These are phyloP conservation scores for Tetradesmus obliquus DNA, from an alignment of 139 green algal genomes.

Conservation along the genomic window DNA sequence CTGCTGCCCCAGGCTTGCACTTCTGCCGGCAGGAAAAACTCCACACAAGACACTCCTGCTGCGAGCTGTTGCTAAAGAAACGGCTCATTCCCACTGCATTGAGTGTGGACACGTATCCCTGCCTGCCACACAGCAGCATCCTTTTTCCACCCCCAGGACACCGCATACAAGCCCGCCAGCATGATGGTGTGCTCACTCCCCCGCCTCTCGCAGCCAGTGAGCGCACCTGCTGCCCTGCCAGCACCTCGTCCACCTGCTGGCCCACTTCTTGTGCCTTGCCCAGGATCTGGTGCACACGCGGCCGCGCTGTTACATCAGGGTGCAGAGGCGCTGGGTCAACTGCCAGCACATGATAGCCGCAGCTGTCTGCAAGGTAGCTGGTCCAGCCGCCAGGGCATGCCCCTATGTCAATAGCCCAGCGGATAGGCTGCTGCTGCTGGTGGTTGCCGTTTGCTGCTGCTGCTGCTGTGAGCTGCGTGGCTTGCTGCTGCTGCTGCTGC, in stretches of 20 bases:
- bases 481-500: slow-evolving; percentile 2
- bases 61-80: too few species aligned
- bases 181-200: too few species aligned
- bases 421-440: slow-evolving; percentile 3
- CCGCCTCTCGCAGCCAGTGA: too few species aligned
- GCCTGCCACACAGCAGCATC: too few species aligned
- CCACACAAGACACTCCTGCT: too few species aligned
- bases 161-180: too few species aligned
- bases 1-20: neutral
- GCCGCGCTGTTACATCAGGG: slow-evolving; percentile 26
- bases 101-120: too few species aligned
- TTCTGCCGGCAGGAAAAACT: too few species aligned
- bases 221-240: neutral
- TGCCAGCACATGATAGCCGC: slow-evolving; percentile 19
- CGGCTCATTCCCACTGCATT: too few species aligned
- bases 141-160: too few species aligned
- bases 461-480: neutral
- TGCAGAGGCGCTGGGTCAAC: slow-evolving; percentile 46
- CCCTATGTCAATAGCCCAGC: slow-evolving; percentile 47
- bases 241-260: slow-evolving; percentile 3
- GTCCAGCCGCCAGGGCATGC: slow-evolving; percentile 36
- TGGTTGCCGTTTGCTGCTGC: slow-evolving; percentile 18
- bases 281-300: slow-evolving; percentile 33
- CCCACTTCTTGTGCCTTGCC: slow-evolving; percentile 1
- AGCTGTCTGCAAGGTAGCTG: slow-evolving; percentile 29